A percentile compares a stretch with the other conserved stretches of the same genome.
Conservation (phyloP, 495 filamentous ascomycete genomes). For the Glutinoglossum americanum region DNA sequence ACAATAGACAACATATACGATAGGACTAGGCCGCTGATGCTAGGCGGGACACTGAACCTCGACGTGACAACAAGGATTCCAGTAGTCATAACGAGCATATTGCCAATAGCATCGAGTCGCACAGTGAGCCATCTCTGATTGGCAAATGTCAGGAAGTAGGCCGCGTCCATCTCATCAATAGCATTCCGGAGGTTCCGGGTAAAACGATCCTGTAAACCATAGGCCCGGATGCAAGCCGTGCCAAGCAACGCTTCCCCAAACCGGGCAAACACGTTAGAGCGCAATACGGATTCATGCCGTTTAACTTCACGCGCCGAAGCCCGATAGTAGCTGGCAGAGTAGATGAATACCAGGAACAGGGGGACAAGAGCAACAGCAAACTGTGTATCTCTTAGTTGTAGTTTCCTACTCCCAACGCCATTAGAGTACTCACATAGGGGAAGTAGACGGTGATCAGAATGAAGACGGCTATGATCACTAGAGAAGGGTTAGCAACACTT, state of each 20-base stretch:
- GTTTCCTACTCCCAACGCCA: neutral
- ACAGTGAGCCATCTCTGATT: constrained; percentile 2
- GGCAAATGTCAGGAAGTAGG: constrained; percentile 5
- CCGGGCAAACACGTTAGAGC: constrained; percentile 31
- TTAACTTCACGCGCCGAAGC: constrained; percentile 84
- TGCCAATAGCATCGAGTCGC: constrained; percentile 3
- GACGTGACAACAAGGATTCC: constrained; percentile 7
- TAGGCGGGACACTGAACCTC: constrained; percentile 13
- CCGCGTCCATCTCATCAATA: constrained; percentile 2
- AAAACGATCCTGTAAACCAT: constrained; percentile 1
- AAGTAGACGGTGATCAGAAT: constrained; percentile 80
- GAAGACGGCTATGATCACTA: constrained; percentile 42
- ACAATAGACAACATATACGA: constrained; percentile 85
- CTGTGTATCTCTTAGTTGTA: constrained; percentile 8
- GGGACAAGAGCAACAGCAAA: constrained; percentile 80
- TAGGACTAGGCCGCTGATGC: constrained; percentile 63
- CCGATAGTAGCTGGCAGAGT: constrained; percentile 74
- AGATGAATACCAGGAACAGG: constrained; percentile 54
- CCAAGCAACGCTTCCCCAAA: constrained; percentile 2
- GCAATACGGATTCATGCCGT: constrained; percentile 72
- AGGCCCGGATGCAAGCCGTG: constrained; percentile 2
- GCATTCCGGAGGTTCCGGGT: neutral
- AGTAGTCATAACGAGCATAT: neutral
- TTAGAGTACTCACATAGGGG: constrained; percentile 34
- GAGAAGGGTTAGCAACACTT: neutral